Percentiles rank a stretch among this genome's conserved stretches.
These are phyloP conservation scores for Salvia sclarea DNA, from an alignment of 305 asterid genomes.

Conservation along the genomic window DNA sequence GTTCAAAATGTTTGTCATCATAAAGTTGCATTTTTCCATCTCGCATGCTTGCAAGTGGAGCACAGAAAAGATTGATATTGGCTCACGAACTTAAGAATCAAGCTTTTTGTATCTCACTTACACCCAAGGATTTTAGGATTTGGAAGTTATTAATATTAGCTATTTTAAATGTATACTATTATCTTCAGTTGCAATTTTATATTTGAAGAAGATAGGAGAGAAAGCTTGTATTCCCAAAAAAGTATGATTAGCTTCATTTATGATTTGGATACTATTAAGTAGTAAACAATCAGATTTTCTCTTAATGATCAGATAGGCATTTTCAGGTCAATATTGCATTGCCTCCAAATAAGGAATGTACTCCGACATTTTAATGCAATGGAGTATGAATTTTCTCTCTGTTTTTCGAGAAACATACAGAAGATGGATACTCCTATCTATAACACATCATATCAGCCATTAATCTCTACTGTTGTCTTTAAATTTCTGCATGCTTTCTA, in stretches of 20 bases:
- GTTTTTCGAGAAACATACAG: not conserved
- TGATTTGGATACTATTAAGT: not conserved
- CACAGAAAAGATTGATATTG: too few species aligned
- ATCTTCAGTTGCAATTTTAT: not conserved
- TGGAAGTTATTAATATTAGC: not conserved
- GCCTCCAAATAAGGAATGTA: not conserved
- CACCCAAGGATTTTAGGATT: not conserved
- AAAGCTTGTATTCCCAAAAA: not conserved
- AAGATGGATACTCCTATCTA: not conserved
- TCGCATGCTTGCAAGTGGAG: too few species aligned
- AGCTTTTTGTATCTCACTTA: not conserved
- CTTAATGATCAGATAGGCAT: not conserved
- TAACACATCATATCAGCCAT: not conserved
- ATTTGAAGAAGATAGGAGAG: not conserved
- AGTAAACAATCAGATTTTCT: not conserved
- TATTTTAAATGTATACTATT: not conserved
- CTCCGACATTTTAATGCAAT: not conserved
- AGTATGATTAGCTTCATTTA: not conserved
- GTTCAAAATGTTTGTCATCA: too few species aligned
- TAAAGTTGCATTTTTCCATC: too few species aligned
- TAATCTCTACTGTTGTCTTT: not conserved
- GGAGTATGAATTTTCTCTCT: not conserved
- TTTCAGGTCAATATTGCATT: not conserved
- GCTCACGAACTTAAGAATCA: too few species aligned
- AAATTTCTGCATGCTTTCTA: constrained; percentile 4